Conservation (phyloP, 2,329 filamentous ascomycete genomes). For the Pseudocercospora macadamiae region DNA sequence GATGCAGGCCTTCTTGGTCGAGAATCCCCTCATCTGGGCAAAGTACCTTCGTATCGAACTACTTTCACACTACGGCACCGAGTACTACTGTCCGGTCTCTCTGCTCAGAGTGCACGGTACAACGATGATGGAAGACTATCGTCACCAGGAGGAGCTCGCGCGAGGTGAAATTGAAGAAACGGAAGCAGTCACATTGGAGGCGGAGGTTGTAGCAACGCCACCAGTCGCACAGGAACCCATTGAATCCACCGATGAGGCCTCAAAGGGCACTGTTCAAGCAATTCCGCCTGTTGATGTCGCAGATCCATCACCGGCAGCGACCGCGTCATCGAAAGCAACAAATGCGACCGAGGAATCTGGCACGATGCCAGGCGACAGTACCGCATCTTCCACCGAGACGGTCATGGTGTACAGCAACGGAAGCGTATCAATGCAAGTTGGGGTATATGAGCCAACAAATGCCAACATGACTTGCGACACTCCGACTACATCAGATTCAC, state of each 20-base stretch:
- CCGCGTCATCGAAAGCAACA: background rate
- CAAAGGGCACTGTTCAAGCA: slow-evolving; percentile 14
- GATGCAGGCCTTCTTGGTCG: slow-evolving; percentile 91
- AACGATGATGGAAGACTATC: slow-evolving; percentile 91
- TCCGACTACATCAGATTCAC: background rate
- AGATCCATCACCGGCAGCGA: background rate
- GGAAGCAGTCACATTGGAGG: slow-evolving; percentile 28
- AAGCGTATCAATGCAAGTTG: slow-evolving; percentile 15
- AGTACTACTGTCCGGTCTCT: slow-evolving; percentile 94
- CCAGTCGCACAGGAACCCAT: slow-evolving; percentile 20
- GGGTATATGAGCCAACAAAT: slow-evolving; percentile 21
- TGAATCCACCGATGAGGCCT: slow-evolving; percentile 16
- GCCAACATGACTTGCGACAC: slow-evolving; percentile 23
- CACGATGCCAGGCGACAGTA: background rate
- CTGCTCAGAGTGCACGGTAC: slow-evolving; percentile 89
- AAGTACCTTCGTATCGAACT: slow-evolving; percentile 92
- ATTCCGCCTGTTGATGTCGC: slow-evolving; percentile 14
- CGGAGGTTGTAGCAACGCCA: slow-evolving; percentile 22
- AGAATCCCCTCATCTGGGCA: slow-evolving; percentile 94
- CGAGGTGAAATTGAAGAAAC: slow-evolving; percentile 62
- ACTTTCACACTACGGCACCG: slow-evolving; percentile 89
- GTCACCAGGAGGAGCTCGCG: slow-evolving; percentile 75
- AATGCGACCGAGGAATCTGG: background rate
- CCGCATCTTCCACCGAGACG: background rate
- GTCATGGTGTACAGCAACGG: slow-evolving; percentile 9